Percentiles rank a stretch among this genome's conserved stretches.
phyloP scores from a whole-genome alignment of 305 asterid species.

The Solanum hybrid region DNA sequence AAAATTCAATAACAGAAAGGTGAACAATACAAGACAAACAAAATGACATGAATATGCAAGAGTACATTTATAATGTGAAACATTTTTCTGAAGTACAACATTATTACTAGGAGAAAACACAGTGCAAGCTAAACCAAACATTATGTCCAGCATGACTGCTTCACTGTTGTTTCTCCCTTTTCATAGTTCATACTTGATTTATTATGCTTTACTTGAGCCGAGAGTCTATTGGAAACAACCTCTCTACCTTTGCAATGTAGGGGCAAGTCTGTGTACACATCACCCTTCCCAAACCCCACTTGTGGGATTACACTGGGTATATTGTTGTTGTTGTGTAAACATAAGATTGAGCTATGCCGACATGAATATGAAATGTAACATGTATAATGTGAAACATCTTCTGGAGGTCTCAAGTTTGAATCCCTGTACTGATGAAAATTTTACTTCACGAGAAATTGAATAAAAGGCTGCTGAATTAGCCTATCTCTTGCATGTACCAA shows the following conservation, averaged over 20 bases:
- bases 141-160: not conserved
- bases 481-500: not conserved
- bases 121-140: conserved; percentile 1
- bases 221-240: not conserved
- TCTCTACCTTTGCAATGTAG: not conserved
- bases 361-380: not conserved
- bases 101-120: not conserved
- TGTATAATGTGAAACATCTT: not conserved
- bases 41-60: not conserved
- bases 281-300: not conserved
- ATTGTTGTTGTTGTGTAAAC: not conserved
- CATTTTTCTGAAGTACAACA: not conserved
- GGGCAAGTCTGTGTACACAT: not conserved
- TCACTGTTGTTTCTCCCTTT: not conserved
- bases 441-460: not conserved
- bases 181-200: not conserved
- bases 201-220: not conserved
- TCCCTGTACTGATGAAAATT: not conserved
- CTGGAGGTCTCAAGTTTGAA: not conserved
- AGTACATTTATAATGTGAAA: not conserved
- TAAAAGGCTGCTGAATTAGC: not conserved
- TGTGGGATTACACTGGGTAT: not conserved
- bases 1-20: not conserved
- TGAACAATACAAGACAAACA: not conserved
- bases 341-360: not conserved